Base-by-base conservation (phyloP, 2,329 filamentous ascomycete genomes). In the Piedraia hortae region DNA sequence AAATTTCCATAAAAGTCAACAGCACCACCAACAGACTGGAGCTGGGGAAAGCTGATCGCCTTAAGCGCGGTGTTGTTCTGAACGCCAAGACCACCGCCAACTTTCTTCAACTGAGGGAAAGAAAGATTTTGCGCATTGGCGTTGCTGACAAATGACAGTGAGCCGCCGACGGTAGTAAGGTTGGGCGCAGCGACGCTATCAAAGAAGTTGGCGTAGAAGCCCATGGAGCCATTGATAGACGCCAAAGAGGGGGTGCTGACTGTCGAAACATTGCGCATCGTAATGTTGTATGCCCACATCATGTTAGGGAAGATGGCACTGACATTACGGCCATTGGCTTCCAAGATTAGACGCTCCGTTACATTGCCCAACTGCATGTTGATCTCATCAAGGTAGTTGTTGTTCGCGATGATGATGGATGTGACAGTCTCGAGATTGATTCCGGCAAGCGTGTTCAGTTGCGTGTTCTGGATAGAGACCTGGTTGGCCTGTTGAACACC, bases 1-100 rank as follows among this genome's bases (percentile, higher is more conserved):
- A 91, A 88, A 53, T 65, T 71, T 39, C 85, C 85, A 37, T 67
- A 66, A 45, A 90, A 63, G 45, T 77, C 69, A 41, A 93, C 56
- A 37, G 75, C 77, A 51, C 80, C 82, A 31, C 56, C 60, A 27
- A 91, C 62, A 24, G 53, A 60, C 41, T 60, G 42, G 13, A 97
- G 60, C 31, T 54, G 43, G 29, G 59, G 56, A 50, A 93, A 72
- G 31, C 59, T 47, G 25, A 91, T 55, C 28, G 51, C 43, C 25
- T 48, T 35, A 15, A 91, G 59, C 25, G 55, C 53, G 28, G 75
- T 74, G 67, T 93, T 91, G 63, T 90, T 89, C 49, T 73, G 69
- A 41, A 97, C 63, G 35, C 71, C 65, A 44, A 89, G 62, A 44
- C 71, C 75, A 51, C 75, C 80, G 34, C 60, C 63, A 38, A 90